Base-by-base conservation (phyloP, 768 basidiomycete species). In the Kwoniella bestiolae region DNA sequence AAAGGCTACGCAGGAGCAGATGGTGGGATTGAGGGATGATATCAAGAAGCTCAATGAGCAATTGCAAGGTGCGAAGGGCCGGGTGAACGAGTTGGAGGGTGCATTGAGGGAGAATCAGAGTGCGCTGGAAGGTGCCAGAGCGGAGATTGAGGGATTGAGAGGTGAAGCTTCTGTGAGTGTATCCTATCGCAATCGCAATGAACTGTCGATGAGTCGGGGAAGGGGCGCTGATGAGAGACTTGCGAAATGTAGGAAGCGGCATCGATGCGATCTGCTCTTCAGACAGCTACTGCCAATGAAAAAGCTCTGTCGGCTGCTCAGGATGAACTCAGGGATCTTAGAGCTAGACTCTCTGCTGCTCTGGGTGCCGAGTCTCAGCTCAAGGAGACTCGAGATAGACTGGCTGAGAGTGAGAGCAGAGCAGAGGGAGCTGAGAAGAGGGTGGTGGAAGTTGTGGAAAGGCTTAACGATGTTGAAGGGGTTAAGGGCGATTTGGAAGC, bases 41-140 rank as follows among this genome's bases (percentile, higher is more conserved):
- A 75, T 94, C 28, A 83, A 76, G 50, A 87, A 87, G 53, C 85
- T 87, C 38, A 86, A 86, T 64, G 86, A 85, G 67, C 86, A 90
- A 66, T 85, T 87, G 9, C 89, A 91, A 63, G 84, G 85, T 73
- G 87, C 89, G 0, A 86, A 89, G 64, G 79, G 81, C 31, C 85
- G 92, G 29, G 84, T 92, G 0, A 89, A 89, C 63, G 95, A 99
- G 78, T 85, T 93, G 23, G 93, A 95, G 78, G 91, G 90, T 72
- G 95, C 95, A 2, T 83, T 98, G 44, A 84, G 89, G 68, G 94
- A 97, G 83, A 92, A 90, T 70, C 89, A 88, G 2, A 84, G 87
- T 49, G 91, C 94, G 0, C 85, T 98, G 9, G 94, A 98, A 80
- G 90, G 89, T 72, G 91, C 94, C 5, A 84, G 91, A 60, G 91